These are phyloP conservation scores for Chytriomyces sp. DNA, from an alignment of 192 early-diverging fungal species.

Conservation along the genomic window DNA sequence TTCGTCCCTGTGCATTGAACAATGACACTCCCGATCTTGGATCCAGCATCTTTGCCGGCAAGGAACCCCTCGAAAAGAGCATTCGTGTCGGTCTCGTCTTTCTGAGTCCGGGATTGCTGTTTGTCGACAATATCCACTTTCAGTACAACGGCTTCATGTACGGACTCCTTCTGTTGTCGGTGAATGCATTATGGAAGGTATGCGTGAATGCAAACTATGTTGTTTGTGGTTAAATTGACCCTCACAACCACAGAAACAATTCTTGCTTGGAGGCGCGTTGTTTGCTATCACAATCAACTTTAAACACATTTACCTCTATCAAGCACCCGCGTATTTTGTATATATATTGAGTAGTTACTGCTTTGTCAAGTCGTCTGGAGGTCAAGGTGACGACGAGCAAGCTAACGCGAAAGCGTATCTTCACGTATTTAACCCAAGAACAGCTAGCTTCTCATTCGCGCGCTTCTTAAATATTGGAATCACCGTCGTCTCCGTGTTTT, in stretches of 20 bases:
- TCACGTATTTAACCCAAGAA: not conserved
- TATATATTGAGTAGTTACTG: constrained; percentile 83
- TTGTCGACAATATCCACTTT: constrained; percentile 97
- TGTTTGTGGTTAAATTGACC: not conserved
- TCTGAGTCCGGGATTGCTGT: constrained; percentile 52
- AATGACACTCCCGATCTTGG: not conserved
- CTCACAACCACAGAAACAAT: constrained; percentile 47
- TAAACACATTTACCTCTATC: constrained; percentile 92
- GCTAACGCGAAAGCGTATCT: not conserved
- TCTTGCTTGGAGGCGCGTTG: constrained; percentile 66
- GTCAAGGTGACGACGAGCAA: not conserved
- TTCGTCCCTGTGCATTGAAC: not conserved
- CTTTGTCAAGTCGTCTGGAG: too few species aligned
- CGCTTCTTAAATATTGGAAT: constrained; percentile 67
- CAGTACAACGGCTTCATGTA: constrained; percentile 93
- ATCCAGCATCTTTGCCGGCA: not conserved
- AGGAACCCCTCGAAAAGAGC: not conserved
- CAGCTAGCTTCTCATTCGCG: constrained; percentile 32
- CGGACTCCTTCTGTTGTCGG: constrained; percentile 81
- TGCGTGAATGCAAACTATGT: not conserved
- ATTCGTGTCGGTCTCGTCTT: constrained; percentile 38
- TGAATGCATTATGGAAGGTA: constrained; percentile 72
- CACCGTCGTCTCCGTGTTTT: constrained; percentile 70
- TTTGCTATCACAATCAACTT: constrained; percentile 93
- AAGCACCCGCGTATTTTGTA: constrained; percentile 90